Percentiles rank a stretch among this genome's conserved stretches.
Conservation (phyloP, 2,329 filamentous ascomycete species). For the Aspergillus texensis region DNA sequence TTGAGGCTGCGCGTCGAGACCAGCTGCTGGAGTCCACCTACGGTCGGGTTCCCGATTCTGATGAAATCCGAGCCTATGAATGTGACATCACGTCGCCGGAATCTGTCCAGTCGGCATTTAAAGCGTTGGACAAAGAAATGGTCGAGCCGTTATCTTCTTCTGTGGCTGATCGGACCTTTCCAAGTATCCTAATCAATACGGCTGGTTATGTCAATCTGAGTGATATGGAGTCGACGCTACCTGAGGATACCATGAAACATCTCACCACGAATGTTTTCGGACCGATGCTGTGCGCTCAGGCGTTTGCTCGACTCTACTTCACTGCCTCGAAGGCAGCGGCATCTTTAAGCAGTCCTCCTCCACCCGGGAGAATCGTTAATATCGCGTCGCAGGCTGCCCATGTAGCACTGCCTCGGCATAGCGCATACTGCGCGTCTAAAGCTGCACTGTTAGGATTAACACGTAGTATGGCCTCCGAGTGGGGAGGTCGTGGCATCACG, state of each 20-base stretch:
- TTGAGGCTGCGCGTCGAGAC: conserved; percentile 44
- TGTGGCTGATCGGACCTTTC: conserved; percentile 31
- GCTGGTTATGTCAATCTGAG: conserved; percentile 51
- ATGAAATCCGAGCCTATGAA: conserved; percentile 38
- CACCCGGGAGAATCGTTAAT: conserved; percentile 49
- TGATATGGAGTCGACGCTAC: conserved; percentile 46
- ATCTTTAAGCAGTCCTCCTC: conserved; percentile 21
- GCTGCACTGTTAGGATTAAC: conserved; percentile 49
- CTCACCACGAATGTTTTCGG: conserved; percentile 50
- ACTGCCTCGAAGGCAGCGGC: conserved; percentile 24
- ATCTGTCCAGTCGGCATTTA: conserved; percentile 49
- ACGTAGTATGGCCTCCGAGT: conserved; percentile 51
- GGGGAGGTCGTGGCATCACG: conserved; percentile 50
- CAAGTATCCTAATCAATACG: conserved; percentile 47
- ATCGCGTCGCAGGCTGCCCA: conserved; percentile 52
- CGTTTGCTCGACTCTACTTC: conserved; percentile 49
- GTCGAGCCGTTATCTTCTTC: conserved; percentile 14
- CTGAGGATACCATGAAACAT: conserved; percentile 48
- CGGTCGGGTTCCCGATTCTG: conserved; percentile 18
- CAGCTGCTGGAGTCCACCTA: conserved; percentile 42
- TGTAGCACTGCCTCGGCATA: conserved; percentile 49
- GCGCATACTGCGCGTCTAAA: conserved; percentile 53
- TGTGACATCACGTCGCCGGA: conserved; percentile 54
- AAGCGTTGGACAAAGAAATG: conserved; percentile 34
- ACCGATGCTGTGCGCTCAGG: conserved; percentile 49